These are phyloP conservation scores for Lentinula raphanica DNA, from an alignment of 768 basidiomycete species.

Conservation along the genomic window DNA sequence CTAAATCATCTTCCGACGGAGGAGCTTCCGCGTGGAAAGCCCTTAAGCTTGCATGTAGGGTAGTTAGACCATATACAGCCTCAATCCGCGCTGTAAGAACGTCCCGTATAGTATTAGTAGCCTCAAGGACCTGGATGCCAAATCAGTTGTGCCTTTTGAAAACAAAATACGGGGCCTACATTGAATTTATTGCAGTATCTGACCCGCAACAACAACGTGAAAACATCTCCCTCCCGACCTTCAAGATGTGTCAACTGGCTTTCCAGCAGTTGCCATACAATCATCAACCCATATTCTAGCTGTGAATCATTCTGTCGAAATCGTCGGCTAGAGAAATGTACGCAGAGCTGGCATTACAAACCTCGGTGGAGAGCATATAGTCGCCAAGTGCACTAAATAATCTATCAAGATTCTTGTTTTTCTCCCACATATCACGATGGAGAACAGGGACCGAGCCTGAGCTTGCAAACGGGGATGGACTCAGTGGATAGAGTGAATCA, in stretches of 20 bases:
- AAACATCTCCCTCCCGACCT: constrained; percentile 73
- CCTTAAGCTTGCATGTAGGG: constrained; percentile 69
- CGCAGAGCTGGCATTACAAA: constrained; percentile 26
- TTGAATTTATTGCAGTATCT: constrained; percentile 68
- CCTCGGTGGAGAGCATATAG: constrained; percentile 60
- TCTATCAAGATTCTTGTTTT: constrained; percentile 62
- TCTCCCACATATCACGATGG: constrained; percentile 65
- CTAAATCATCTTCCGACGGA: constrained; percentile 36
- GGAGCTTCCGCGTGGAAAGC: constrained; percentile 53
- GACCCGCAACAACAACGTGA: constrained; percentile 63
- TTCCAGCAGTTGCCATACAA: constrained; percentile 80
- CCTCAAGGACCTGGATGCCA: constrained; percentile 64
- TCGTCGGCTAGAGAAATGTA: constrained; percentile 8
- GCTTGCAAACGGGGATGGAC: constrained; percentile 51
- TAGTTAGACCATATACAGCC: constrained; percentile 81
- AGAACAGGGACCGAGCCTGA: constrained; percentile 39
- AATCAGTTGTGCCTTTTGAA: background rate
- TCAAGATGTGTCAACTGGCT: constrained; percentile 70
- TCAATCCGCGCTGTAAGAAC: constrained; percentile 65
- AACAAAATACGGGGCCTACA: constrained; percentile 38
- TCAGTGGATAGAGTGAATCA: constrained; percentile 43
- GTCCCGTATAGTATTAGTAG: constrained; percentile 78
- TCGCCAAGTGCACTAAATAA: constrained; percentile 62
- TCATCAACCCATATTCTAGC: constrained; percentile 74
- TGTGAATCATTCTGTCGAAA: constrained; percentile 50